Evolutionary conservation across 345 rosid genomes (phyloP).

Genomic region (Psidium friedrichsthalianum): DNA sequence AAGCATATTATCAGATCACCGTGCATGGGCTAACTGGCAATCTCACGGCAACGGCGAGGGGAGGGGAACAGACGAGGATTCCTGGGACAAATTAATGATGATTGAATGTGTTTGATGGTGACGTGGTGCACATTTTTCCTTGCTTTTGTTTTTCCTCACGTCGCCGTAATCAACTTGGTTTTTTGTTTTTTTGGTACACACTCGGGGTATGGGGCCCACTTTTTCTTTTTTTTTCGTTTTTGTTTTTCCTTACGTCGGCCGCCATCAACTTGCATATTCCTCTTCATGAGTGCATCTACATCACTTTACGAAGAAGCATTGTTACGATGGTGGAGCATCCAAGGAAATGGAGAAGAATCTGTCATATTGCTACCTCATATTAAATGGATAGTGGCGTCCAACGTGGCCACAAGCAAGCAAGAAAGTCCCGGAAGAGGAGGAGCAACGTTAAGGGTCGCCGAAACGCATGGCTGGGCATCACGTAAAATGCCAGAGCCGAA

Average conservation of each 20-base stretch:
- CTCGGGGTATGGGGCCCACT: not conserved
- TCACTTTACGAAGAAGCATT: not conserved
- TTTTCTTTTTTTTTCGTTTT: not conserved
- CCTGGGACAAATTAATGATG: not conserved
- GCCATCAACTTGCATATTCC: not conserved
- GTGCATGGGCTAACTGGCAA: not conserved
- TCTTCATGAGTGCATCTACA: not conserved
- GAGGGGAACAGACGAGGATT: not conserved
- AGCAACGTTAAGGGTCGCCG: not conserved
- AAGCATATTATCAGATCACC: not conserved
- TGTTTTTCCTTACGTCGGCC: not conserved
- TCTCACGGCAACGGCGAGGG: not conserved
- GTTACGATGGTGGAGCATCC: not conserved
- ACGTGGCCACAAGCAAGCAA: not conserved
- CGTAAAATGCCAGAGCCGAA: not conserved
- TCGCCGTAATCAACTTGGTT: not conserved
- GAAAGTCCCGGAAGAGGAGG: not conserved
- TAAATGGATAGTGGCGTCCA: not conserved
- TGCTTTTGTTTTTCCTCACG: fast-evolving
- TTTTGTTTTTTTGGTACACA: too few species aligned
- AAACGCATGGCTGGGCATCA: not conserved
- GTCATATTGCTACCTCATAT: not conserved
- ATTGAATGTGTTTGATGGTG: not conserved
- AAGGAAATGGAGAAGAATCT: not conserved
- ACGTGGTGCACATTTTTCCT: not conserved